A percentile compares a stretch with the other conserved stretches of the same genome.
Evolutionary conservation across 2,329 filamentous ascomycete species (phyloP).

Genomic region (Bipolaris cookei): DNA sequence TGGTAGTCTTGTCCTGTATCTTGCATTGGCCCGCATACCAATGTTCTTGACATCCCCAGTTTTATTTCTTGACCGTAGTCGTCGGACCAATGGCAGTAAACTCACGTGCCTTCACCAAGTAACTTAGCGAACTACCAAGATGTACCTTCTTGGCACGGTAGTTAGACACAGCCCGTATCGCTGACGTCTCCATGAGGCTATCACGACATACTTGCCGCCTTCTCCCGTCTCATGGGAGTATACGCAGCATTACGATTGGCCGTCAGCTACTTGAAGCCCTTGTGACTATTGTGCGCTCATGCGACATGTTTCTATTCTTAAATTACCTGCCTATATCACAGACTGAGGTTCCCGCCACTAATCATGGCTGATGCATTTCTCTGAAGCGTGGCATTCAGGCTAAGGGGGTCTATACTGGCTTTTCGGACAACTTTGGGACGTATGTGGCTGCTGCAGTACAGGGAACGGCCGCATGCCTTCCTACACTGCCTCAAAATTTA

Average conservation of each 20-base stretch:
- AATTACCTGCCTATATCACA: neutral
- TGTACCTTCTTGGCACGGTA: constrained; percentile 26
- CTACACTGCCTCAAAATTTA: constrained; percentile 23
- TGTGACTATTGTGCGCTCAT: constrained; percentile 5
- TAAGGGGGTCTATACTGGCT: neutral
- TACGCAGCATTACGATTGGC: constrained; percentile 13
- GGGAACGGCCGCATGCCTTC: constrained; percentile 16
- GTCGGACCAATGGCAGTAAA: constrained; percentile 15
- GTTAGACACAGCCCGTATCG: constrained; percentile 32
- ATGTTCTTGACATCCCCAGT: constrained; percentile 7
- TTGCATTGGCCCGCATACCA: constrained; percentile 16
- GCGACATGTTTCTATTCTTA: constrained; percentile 27
- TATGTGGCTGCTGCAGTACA: constrained; percentile 1
- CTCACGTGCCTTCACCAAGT: constrained; percentile 31
- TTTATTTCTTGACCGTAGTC: constrained; percentile 21
- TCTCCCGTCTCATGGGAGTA: neutral
- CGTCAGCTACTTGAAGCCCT: neutral
- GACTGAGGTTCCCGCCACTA: neutral
- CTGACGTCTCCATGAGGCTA: constrained; percentile 30
- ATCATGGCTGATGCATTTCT: neutral
- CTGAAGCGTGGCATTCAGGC: neutral
- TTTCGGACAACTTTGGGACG: constrained; percentile 1
- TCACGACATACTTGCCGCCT: neutral
- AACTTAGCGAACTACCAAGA: constrained; percentile 23
- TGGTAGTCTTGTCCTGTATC: neutral